Conservation (phyloP, 2,329 filamentous ascomycete genomes). For the Talaromyces amestolkiae region DNA sequence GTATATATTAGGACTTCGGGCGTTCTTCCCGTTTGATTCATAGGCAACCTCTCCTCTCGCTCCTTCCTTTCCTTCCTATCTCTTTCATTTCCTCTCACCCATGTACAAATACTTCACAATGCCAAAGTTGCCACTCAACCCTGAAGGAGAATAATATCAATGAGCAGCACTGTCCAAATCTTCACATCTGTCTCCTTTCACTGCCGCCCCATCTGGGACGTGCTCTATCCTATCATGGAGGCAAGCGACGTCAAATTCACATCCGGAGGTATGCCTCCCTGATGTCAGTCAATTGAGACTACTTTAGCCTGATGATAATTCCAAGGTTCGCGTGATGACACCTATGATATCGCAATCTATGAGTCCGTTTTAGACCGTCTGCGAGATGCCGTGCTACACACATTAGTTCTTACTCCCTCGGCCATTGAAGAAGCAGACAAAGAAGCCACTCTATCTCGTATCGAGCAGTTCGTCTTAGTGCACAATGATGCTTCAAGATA, state of each 20-base stretch:
- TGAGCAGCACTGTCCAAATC: constrained; percentile 4
- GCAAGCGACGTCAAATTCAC: constrained; percentile 11
- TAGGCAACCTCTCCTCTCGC: constrained; percentile 15
- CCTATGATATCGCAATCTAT: constrained; percentile 25
- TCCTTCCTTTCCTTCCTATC: background rate
- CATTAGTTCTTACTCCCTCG: constrained; percentile 25
- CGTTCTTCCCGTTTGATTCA: constrained; percentile 12
- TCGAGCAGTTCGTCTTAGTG: constrained; percentile 21
- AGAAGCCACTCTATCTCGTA: constrained; percentile 22
- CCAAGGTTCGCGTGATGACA: constrained; percentile 21
- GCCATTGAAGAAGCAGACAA: constrained; percentile 22
- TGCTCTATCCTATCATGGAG: constrained; percentile 26
- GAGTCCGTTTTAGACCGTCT: background rate
- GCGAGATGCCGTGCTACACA: constrained; percentile 16
- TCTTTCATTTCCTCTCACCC: background rate
- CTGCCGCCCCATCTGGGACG: constrained; percentile 37
- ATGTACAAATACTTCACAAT: constrained; percentile 1
- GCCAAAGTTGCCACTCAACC: background rate
- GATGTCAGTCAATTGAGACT: no score
- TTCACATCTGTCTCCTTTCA: constrained; percentile 46
- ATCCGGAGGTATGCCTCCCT: constrained; percentile 24
- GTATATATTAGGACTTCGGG: constrained; percentile 5
- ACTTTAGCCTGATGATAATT: background rate
- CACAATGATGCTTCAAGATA: background rate
- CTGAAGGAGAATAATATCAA: background rate